Evolutionary conservation across 768 basidiomycete genomes (phyloP), one percentile per base, ranked within the genome.

Genomic region (Phylloporus rhodoxanthus): DNA sequence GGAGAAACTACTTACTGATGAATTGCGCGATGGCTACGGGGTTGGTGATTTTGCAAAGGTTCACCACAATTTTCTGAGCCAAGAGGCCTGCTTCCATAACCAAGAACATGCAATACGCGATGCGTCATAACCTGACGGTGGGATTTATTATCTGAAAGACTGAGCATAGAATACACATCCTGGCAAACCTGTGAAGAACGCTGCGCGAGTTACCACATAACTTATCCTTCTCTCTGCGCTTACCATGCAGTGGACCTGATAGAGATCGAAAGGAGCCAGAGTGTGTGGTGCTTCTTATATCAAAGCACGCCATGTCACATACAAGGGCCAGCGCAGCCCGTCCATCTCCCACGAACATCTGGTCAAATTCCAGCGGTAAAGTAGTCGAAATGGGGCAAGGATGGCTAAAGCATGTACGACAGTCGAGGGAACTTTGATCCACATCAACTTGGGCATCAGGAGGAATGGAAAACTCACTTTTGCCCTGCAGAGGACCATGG

Each of bases 101-200:
- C n/a, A 55, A 10, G 33, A 65, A 65, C 25, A 54, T 54, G 41
- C 54, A 36, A 33, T 60, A 57, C 14, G 56, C 52, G 15, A 52
- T 29, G 17, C 55, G 26, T 44, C 55, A 53, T 21, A 50, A 20
- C 25, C 39, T 51, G 37, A 23, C 34, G 1, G 41, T 23, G 0
- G 62, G 63, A 25, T 47, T 53, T 30, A 50, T 43, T 47, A 65
- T 51, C 41, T 63, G 60, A 29, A 56, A 26, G 14, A 67, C 34
- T 3, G 63, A 67, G 32, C 44, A 65, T 5, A 65, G 34, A 13
- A 65, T 65, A 30, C 65, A 67, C 46, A 65, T 60, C 4, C 63
- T 50, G 13, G 63, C 45, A 13, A 59, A 59, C 63, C 63, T 65
- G 14, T 19, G 36, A 4, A 43, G 34, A 48, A 25, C 17, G 25